Base-by-base conservation (phyloP, 2,329 filamentous ascomycete genomes). In the Aspergillus aculeatinus region DNA sequence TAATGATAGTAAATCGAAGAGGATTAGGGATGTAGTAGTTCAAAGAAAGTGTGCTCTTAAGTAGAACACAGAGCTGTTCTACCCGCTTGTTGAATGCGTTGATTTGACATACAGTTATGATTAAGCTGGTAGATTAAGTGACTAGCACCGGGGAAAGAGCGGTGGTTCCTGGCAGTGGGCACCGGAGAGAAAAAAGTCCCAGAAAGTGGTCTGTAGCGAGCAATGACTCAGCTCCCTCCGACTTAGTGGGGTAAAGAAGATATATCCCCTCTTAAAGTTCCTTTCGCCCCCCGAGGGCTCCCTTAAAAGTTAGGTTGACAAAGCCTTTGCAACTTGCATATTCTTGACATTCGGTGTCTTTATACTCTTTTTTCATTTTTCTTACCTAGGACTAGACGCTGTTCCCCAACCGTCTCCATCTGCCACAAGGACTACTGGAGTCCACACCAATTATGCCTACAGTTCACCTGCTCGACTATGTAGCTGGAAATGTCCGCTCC, bases 401-500 rank as follows among this genome's bases (percentile, higher is more conserved):
- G 39, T 19, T 19, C 16, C 6, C 39, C 6, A 14, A 44, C 16
- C n/a, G 16, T 19, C 14, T 19, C 16, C 39, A 35, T 27, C 35
- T 53, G 14, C 19, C 6, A 52, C 5, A 52, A 23, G 31, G 16
- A 39, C 19, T 42, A 23, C 27, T 31, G n/a, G 16, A 51, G 19
- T 44, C 29, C 39, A 33, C 29, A 25, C 21, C 55, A 57, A 44
- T 16, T 54, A 82, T 81, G 79, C 77, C 80, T 42, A 80, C 75
- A 29, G 80, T 82, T 57, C 79, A 82, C 67, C 71, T 82, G 42
- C 81, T 89, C 56, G 86, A 98, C 80, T 98, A 97, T 76, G 94
- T 97, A 67, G 94, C 95, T 63, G 95, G 95, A 73, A 99, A 99
- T 77, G 88, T 99, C 69, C 89, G 94, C 66, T 97, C 93, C 65